These are phyloP conservation scores for Acanthamoeba triangularis DNA, from an alignment of 208 protist genomes.

Conservation along the genomic window DNA sequence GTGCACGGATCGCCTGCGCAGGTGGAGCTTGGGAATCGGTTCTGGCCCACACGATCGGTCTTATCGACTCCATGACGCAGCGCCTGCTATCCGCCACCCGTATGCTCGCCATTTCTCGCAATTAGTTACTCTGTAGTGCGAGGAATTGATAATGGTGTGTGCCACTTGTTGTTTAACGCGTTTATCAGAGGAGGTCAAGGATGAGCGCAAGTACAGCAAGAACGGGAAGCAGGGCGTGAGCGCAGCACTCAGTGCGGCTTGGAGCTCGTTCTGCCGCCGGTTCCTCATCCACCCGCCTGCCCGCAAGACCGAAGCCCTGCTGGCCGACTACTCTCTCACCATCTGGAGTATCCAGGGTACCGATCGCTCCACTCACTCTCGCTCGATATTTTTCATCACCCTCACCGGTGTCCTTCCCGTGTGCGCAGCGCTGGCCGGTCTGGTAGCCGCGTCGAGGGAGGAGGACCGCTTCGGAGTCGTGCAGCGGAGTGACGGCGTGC, in stretches of 20 bases:
- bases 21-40: constrained; percentile 16
- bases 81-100: background rate
- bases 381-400: background rate
- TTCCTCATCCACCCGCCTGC: constrained; percentile 6
- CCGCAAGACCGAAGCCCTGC: constrained; percentile 2
- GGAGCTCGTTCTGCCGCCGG: background rate
- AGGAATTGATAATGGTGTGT: background rate
- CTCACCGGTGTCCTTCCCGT: background rate
- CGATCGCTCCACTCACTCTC: too few species aligned
- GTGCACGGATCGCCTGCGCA: background rate
- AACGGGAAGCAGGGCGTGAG: background rate
- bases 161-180: too few species aligned
- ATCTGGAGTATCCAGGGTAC: constrained; percentile 50
- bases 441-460: constrained; percentile 28
- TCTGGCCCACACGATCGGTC: background rate
- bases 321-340: constrained; percentile 23
- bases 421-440: background rate
- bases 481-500: constrained; percentile 34
- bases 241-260: background rate
- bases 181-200: constrained; percentile 37
- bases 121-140: background rate
- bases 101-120: background rate
- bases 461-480: constrained; percentile 69
- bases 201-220: constrained; percentile 57
- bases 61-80: constrained; percentile 17